These are phyloP conservation scores for Flaveria linearis DNA, from an alignment of 129 eudicot species.

Conservation along the genomic window DNA sequence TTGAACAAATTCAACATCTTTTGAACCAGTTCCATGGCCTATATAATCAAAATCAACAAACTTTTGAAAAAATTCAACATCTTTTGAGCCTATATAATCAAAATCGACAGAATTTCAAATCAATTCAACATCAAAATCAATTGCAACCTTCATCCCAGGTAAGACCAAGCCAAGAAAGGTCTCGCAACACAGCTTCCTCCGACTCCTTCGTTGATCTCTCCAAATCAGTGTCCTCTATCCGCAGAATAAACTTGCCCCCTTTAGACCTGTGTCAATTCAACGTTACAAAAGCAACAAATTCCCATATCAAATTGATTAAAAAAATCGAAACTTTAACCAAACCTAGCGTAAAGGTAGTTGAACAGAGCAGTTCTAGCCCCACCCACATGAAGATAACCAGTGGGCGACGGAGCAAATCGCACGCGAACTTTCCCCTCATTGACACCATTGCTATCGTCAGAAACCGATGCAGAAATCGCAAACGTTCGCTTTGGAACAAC, in stretches of 20 bases:
- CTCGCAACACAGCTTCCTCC: slow-evolving; percentile 79
- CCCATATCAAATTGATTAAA: not conserved
- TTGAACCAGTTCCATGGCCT: slow-evolving; percentile 69
- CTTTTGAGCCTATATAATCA: slow-evolving; percentile 38
- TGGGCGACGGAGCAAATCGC: slow-evolving; percentile 96
- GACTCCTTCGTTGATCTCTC: slow-evolving; percentile 91
- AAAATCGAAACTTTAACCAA: not conserved
- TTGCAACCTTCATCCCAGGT: slow-evolving; percentile 88
- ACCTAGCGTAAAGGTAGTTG: slow-evolving; percentile 78
- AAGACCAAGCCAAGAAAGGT: slow-evolving; percentile 90
- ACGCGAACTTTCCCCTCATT: slow-evolving; percentile 55
- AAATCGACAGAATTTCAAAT: not conserved
- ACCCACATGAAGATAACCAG: slow-evolving; percentile 94
- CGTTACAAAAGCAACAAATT: no score
- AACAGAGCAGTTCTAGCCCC: slow-evolving; percentile 88
- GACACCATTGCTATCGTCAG: slow-evolving; percentile 11
- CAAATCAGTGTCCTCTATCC: slow-evolving; percentile 92
- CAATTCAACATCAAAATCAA: not conserved
- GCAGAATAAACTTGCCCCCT: slow-evolving; percentile 80
- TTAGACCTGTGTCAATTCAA: slow-evolving; percentile 52
- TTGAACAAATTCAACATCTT: not conserved
- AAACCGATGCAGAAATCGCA: slow-evolving; percentile 47
- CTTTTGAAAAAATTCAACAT: not conserved
- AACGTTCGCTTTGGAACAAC: slow-evolving; percentile 31
- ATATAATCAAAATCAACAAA: slow-evolving; percentile 12